Base-by-base conservation (phyloP, 768 basidiomycete genomes). In the Mycena vitilis region DNA sequence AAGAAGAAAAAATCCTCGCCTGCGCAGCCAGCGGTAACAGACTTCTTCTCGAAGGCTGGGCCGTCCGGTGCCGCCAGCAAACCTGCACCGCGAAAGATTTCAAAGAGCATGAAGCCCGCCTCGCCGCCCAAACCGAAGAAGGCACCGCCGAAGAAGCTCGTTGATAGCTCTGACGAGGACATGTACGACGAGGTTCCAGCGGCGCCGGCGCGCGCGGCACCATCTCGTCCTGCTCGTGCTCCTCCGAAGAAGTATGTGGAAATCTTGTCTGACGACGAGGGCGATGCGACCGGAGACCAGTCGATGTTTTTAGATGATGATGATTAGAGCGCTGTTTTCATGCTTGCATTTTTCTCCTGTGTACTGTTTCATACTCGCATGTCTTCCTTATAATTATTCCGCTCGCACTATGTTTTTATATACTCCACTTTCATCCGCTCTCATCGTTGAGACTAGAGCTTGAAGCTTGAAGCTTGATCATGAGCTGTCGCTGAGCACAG, bases 171-270 rank as follows among this genome's bases (percentile, higher is more conserved):
- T 30, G 83, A 84, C 54, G 85, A 87, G 12, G 86, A 85, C 25
- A 84, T 85, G 36, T 85, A 84, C 13, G 81, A 82, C 52, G 73
- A 77, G 40, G 71, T 81, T 20, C 83, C 85, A 1, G 78, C 79
- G 25, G 80, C 80, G 9, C 85, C 85, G 49, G 65, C 80, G 36
- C 85, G 85, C 4, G 73, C 77, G 13, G 75, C 78, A 25, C 83
- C 86, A 15, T 81, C 81, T 60, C 85, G 89, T 30, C 81, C 86
- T n/a, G 85, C 84, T 13, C 76, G 84, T 63, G 82, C 79, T 11
- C 80, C 81, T 49, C 74, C 83, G 60, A 89, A 88, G 83, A 88
- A 89, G 70, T 92, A 89, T 77, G 81, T 91, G 13, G 90, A 91
- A 71, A 81, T 91, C 49, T 76, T 76, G 69, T 87, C 86, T 2